Evolutionary conservation across 192 early-diverging fungal genomes (phyloP).

Genomic region (Coemansia sp.): DNA sequence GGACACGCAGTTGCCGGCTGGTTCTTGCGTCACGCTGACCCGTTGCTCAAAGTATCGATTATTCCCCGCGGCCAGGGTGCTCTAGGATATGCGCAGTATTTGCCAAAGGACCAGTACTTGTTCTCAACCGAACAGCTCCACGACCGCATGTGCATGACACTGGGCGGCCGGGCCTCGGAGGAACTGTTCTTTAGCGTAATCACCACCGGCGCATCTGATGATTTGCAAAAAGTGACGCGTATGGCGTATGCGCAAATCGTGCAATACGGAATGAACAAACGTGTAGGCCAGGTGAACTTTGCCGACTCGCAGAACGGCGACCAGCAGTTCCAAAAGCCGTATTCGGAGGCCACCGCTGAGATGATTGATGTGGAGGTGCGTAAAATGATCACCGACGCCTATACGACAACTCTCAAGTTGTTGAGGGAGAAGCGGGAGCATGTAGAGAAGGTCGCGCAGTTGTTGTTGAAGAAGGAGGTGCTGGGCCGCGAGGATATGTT

Average conservation of each 20-base stretch:
- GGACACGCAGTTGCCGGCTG: constrained; percentile 98
- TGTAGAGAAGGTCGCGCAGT: constrained; percentile 89
- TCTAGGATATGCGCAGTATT: constrained; percentile 97
- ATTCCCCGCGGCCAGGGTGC: constrained; percentile 95
- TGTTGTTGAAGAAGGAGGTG: constrained; percentile 96
- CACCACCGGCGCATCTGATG: constrained; percentile 98
- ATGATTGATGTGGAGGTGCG: constrained; percentile 96
- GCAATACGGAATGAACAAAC: constrained; percentile 91
- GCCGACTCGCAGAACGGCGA: constrained; percentile 65
- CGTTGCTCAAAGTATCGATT: constrained; percentile 96
- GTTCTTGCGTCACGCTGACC: constrained; percentile 95
- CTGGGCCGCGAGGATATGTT: constrained; percentile 96
- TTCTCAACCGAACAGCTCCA: constrained; percentile 88
- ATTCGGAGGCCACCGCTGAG: constrained; percentile 89
- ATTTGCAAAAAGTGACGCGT: constrained; percentile 95
- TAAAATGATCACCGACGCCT: constrained; percentile 75
- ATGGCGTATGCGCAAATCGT: constrained; percentile 96
- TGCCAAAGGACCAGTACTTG: constrained; percentile 96
- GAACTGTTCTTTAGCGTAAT: constrained; percentile 90
- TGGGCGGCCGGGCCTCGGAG: constrained; percentile 84
- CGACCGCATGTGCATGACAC: constrained; percentile 90
- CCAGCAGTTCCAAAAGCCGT: constrained; percentile 87
- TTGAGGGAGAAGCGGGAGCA: constrained; percentile 80
- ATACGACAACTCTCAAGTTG: constrained; percentile 77
- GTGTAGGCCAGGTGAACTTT: constrained; percentile 86